Evolutionary conservation across 331 rosid species (phyloP).

Genomic region (Quercus lobata): DNA sequence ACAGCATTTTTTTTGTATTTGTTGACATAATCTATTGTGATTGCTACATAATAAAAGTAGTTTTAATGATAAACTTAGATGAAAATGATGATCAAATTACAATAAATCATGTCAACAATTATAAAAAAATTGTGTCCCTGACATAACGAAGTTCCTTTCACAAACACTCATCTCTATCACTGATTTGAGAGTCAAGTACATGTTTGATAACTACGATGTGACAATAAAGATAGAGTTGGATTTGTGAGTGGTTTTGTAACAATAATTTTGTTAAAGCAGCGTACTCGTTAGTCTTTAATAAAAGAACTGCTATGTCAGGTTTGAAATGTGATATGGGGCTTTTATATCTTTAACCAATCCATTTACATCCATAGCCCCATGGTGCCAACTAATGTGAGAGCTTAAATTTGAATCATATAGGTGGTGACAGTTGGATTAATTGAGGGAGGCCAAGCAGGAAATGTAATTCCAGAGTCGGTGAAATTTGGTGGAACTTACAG

Average conservation of each 20-base stretch:
- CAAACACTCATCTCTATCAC: neutral
- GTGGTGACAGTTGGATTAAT: constrained; percentile 40
- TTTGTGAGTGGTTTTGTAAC: no score
- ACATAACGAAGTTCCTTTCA: no score
- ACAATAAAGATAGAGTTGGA: no score
- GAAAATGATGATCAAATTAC: no score
- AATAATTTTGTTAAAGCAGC: neutral
- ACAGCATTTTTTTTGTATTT: no score
- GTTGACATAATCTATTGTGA: no score
- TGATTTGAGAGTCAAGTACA: neutral
- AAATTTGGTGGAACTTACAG: constrained; percentile 47
- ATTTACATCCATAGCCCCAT: neutral
- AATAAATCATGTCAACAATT: no score
- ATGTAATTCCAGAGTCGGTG: constrained; percentile 36
- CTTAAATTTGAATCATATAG: neutral
- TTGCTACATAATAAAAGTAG: no score
- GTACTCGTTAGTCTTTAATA: no score
- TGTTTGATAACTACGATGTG: no score
- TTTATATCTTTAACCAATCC: neutral
- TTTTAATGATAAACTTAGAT: no score
- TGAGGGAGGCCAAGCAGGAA: constrained; percentile 34
- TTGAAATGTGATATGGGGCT: neutral
- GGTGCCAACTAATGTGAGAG: neutral
- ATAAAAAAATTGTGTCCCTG: no score
- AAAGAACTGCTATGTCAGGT: neutral